Percentiles rank a stretch among this genome's conserved stretches.
Evolutionary conservation across 352 stramenopile species (phyloP).

Genomic region (Phytophthora idaei): DNA sequence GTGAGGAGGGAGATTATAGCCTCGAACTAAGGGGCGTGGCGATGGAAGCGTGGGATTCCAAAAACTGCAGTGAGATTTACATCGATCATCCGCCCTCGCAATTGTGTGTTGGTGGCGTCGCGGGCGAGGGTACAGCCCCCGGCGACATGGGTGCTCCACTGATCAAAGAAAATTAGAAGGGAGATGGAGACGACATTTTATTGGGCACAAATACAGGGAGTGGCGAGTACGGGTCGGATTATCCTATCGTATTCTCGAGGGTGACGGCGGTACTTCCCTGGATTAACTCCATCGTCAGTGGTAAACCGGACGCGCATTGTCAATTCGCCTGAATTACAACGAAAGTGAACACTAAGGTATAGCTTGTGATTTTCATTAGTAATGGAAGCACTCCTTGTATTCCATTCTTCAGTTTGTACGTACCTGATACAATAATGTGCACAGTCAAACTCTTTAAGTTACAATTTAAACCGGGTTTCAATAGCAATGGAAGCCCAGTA

Average conservation of each 20-base stretch:
- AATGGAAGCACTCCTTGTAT: no score
- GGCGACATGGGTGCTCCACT: constrained; percentile 4
- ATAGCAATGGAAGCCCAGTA: no score
- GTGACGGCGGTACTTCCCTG: constrained; percentile 26
- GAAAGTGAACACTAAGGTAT: no score
- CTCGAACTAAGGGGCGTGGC: neutral
- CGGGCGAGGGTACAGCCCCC: neutral
- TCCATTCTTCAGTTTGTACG: no score
- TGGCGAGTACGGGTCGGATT: neutral
- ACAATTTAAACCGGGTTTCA: no score
- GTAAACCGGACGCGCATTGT: neutral
- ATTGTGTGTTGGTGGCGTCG: neutral
- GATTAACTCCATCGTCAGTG: constrained; percentile 67
- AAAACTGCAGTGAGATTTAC: neutral
- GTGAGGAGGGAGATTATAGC: neutral
- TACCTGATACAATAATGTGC: no score
- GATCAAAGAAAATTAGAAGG: neutral
- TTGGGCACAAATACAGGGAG: neutral
- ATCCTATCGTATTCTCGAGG: neutral
- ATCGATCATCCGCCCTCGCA: neutral
- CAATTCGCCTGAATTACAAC: no score
- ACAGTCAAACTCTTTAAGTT: no score
- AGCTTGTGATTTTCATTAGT: no score
- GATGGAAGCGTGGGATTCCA: neutral
- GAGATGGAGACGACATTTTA: neutral